phyloP scores from a whole-genome alignment of 176 grass and related monocot species.

The Elaeis guineensis region DNA sequence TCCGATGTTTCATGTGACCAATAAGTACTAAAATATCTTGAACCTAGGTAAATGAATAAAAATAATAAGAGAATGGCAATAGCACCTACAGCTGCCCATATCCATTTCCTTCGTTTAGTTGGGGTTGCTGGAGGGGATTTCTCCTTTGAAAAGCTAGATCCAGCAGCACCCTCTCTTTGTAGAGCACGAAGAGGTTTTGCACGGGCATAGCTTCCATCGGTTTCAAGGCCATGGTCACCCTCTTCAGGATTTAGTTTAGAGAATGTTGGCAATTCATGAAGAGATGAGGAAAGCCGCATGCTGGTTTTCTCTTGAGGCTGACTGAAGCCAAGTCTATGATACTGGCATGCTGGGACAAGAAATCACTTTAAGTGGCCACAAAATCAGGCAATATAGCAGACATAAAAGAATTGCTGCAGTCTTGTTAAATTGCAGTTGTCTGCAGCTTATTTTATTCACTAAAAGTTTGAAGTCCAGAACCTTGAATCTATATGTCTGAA shows the following conservation, averaged over 20 bases:
- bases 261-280: slow-evolving; percentile 78
- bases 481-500: no score
- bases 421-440: no score
- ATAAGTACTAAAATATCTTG: slow-evolving; percentile 58
- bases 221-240: slow-evolving; percentile 39
- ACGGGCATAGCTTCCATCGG: slow-evolving; percentile 38
- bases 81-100: slow-evolving; percentile 37
- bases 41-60: slow-evolving; percentile 50
- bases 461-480: no score
- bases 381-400: no score
- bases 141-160: slow-evolving; percentile 89
- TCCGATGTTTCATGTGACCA: slow-evolving; percentile 65
- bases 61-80: slow-evolving; percentile 39
- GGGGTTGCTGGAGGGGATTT: slow-evolving; percentile 59
- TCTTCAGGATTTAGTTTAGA: slow-evolving; percentile 52
- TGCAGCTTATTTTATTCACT: no score
- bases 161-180: slow-evolving; percentile 50
- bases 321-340: no score
- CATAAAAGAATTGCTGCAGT: no score
- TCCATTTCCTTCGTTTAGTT: slow-evolving; percentile 72
- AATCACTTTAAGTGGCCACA: no score
- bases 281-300: slow-evolving; percentile 81
- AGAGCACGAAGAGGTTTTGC: slow-evolving; percentile 50
- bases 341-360: no score
- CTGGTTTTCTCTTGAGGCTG: neutral